These are phyloP conservation scores for Pseudogymnoascus sp. DNA, from an alignment of 2,329 filamentous ascomycete species.

Conservation along the genomic window DNA sequence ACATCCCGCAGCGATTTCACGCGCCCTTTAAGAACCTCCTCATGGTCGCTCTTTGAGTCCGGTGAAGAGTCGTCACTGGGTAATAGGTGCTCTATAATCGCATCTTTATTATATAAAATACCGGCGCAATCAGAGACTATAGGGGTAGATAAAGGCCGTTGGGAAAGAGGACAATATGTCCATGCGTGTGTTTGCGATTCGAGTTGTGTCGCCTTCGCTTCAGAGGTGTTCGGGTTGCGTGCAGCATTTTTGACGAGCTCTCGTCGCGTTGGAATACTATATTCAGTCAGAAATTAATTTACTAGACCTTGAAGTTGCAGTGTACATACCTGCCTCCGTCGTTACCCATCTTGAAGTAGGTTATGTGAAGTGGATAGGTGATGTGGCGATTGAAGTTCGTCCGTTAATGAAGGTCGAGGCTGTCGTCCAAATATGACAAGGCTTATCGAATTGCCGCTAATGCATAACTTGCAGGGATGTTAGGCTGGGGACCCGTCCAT, in stretches of 20 bases:
- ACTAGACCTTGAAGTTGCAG: background rate
- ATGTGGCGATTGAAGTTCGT: background rate
- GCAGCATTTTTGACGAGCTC: slow-evolving; percentile 95
- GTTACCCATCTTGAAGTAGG: slow-evolving; percentile 67
- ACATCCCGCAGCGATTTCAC: slow-evolving; percentile 81
- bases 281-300: slow-evolving; percentile 10
- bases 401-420: background rate
- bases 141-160: slow-evolving; percentile 56
- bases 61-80: slow-evolving; percentile 45
- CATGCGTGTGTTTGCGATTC: slow-evolving; percentile 83
- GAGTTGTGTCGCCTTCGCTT: slow-evolving; percentile 80
- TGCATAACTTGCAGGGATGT: slow-evolving; percentile 4
- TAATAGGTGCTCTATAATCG: slow-evolving; percentile 65
- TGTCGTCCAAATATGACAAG: slow-evolving; percentile 1
- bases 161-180: slow-evolving; percentile 81
- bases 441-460: slow-evolving; percentile 4
- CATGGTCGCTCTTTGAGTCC: slow-evolving; percentile 43
- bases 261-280: slow-evolving; percentile 81
- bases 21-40: slow-evolving; percentile 50
- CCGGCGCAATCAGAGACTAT: slow-evolving; percentile 81
- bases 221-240: slow-evolving; percentile 69
- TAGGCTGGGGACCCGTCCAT: background rate
- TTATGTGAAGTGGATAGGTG: background rate
- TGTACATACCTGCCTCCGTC: slow-evolving; percentile 68
- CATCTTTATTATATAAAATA: slow-evolving; percentile 90